phyloP scores from a whole-genome alignment of 2,329 filamentous ascomycete species.

The Pseudocercospora fijiensis region DNA sequence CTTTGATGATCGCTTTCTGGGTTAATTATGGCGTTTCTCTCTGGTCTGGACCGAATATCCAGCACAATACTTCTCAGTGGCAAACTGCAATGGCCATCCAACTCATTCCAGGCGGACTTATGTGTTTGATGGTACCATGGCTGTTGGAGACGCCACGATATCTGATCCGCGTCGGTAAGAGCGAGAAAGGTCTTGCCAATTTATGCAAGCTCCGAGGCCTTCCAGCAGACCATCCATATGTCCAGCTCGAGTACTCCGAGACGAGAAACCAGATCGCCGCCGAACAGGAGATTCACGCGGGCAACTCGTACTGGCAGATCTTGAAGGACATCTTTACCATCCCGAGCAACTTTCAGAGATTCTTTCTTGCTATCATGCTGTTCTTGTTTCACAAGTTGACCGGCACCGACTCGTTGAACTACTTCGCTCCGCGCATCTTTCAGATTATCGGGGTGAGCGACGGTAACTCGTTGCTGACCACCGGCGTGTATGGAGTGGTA shows the following conservation, averaged over 20 bases:
- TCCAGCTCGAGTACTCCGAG: not conserved
- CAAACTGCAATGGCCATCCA: not conserved
- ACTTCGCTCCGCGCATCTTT: not conserved
- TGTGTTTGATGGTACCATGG: not conserved
- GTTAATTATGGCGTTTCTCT: not conserved
- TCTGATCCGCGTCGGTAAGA: not conserved
- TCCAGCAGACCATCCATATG: not conserved
- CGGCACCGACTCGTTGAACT: not conserved
- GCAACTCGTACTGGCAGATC: not conserved
- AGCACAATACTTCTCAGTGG: not conserved
- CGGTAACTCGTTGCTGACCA: not conserved
- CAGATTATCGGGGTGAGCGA: not conserved
- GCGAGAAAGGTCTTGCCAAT: not conserved
- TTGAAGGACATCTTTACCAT: not conserved
- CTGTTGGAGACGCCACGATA: not conserved
- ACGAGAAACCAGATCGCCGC: not conserved
- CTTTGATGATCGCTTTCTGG: not conserved
- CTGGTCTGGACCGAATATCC: not conserved
- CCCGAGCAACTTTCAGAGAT: not conserved
- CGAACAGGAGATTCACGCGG: not conserved
- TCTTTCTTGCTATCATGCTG: not conserved
- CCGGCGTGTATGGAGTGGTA: not conserved
- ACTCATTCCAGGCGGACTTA: not conserved
- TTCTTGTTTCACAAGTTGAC: not conserved
- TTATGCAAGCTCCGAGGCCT: not conserved